phyloP scores from a whole-genome alignment of 495 filamentous ascomycete genomes.

The Penicillium fimorum region DNA sequence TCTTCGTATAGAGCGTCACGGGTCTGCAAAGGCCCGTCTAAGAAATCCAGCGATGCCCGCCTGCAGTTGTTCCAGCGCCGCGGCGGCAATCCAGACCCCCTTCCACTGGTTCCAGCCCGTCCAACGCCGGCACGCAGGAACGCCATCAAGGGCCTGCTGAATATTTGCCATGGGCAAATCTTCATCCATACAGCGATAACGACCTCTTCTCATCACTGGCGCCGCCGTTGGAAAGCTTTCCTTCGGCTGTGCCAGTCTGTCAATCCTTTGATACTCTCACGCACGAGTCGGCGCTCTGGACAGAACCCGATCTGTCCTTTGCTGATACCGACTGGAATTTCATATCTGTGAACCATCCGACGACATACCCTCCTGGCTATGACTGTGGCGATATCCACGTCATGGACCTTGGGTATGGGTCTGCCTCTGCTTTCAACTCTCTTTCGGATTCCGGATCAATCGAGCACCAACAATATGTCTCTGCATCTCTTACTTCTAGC shows the following conservation, averaged over 20 bases:
- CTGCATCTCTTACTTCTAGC: conserved; percentile 18
- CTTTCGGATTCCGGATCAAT: conserved; percentile 28
- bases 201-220: conserved; percentile 18
- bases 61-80: conserved; percentile 22
- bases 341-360: conserved; percentile 16
- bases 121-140: conserved; percentile 16
- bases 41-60: conserved; percentile 30
- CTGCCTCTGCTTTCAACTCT: conserved; percentile 23
- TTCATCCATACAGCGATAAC: conserved; percentile 10
- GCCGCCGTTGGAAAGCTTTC: conserved; percentile 17
- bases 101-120: conserved; percentile 23
- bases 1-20: conserved; percentile 16
- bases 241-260: conserved; percentile 16
- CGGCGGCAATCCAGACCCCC: conserved; percentile 20
- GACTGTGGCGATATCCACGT: conserved; percentile 17
- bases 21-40: conserved; percentile 33
- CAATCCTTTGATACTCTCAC: conserved; percentile 24
- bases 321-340: conserved; percentile 28
- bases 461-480: conserved; percentile 9
- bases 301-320: conserved; percentile 27
- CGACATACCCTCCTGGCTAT: conserved; percentile 15
- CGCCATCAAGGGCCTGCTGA: conserved; percentile 21
- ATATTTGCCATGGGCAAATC: conserved; percentile 17
- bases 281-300: conserved; percentile 28
- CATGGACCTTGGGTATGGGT: conserved; percentile 18